A percentile compares a stretch with the other conserved stretches of the same genome.
Evolutionary conservation across 2,329 filamentous ascomycete species (phyloP).

Genomic region (Arthrobotrys iridis): DNA sequence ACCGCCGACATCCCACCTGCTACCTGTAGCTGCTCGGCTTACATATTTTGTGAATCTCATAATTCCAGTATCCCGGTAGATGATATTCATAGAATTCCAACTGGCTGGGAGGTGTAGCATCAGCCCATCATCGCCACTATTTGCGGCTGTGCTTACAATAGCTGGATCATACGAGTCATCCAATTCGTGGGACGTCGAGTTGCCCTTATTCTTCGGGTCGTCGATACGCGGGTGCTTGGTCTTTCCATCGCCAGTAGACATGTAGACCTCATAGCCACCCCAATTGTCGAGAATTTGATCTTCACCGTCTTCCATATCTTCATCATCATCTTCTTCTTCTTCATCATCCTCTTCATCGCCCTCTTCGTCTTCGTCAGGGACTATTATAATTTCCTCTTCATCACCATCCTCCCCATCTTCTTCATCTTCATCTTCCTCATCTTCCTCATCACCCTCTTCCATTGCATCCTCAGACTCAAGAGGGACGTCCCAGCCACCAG

Average conservation of each 20-base stretch:
- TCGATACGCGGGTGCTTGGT: conserved; percentile 60
- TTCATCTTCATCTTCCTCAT: conserved; percentile 60
- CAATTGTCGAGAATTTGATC: conserved; percentile 60
- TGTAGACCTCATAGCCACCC: conserved; percentile 65
- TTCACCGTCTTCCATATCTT: conserved; percentile 55
- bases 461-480: conserved; percentile 67
- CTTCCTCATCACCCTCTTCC: conserved; percentile 64
- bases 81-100: conserved; percentile 93
- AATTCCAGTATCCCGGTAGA: conserved; percentile 84
- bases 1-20: conserved; percentile 83
- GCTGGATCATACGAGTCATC: conserved; percentile 76
- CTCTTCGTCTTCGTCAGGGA: conserved; percentile 46
- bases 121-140: conserved; percentile 78
- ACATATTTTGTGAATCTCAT: conserved; percentile 98
- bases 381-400: conserved; percentile 44
- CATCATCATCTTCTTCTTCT: conserved; percentile 1
- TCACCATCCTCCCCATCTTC: conserved; percentile 58
- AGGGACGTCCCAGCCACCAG: conserved; percentile 81
- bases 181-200: conserved; percentile 64
- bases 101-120: conserved; percentile 74
- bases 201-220: conserved; percentile 65
- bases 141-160: conserved; percentile 77
- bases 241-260: conserved; percentile 58
- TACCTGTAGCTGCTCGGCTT: conserved; percentile 80
- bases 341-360: conserved; percentile 53